Evolutionary conservation across 495 filamentous ascomycete genomes (phyloP), one percentile per base, ranked within the genome.

Genomic region (Aspergillus nanangensis): DNA sequence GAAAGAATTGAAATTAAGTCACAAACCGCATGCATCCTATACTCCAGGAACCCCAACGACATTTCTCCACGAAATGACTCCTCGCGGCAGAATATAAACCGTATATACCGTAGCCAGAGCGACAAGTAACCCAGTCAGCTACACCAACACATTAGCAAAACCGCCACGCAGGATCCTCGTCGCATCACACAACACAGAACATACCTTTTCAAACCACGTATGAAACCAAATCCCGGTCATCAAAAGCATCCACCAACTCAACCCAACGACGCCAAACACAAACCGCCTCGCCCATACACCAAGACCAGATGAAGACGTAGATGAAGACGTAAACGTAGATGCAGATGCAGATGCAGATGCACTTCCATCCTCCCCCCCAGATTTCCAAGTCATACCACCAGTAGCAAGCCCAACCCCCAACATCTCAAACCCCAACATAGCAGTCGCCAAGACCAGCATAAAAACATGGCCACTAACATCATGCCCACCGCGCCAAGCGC

Each of bases 181-280:
- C n/a, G n/a, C n/a, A n/a, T n/a, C n/a, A n/a, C n/a, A n/a, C n/a
- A n/a, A n/a, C n/a, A n/a, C n/a, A n/a, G n/a, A 39, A 67, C 75
- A 48, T 59, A 89, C 88, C 84, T 97, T 97, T 70, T 98, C 93
- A 60, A 91, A 82, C 93, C 92, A 96, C 4, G 93, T 96, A 63
- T 98, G 93, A 48, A 98, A 98, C 71, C 90, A 96, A 35, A 90
- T 86, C 9, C 91, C 89, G 33, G 93, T 98, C 93, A 98, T 98
- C 38, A 96, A 73, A 64, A 96, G 63, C 92, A 97, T 97, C 86
- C 90, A 96, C 78, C 80, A 83, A 48, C 81, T 84, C 57, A 96
- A 53, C 4, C 66, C 80, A 14, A 62, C 56, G 38, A 77, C 67
- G n/a, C 47, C 57, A 52, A 57, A 69, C 44, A 61, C 78, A 61